A percentile compares a stretch with the other conserved stretches of the same genome.
These are phyloP conservation scores for Solanum peruvianum DNA, from an alignment of 257 asterid species.

Conservation along the genomic window DNA sequence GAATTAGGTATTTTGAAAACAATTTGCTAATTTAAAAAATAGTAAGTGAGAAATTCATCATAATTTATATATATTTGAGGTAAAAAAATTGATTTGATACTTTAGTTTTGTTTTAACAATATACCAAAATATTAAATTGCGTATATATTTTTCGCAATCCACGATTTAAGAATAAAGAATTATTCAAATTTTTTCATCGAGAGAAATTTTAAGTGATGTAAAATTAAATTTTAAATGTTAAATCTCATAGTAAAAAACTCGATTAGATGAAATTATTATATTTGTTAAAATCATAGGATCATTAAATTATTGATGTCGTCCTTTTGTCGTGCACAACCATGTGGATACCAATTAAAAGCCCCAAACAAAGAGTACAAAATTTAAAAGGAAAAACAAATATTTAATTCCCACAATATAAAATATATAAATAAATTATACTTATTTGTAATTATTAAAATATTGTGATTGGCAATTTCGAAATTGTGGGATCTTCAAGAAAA, in stretches of 20 bases:
- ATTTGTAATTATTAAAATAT: neutral
- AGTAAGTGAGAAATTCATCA: too few relatives aligned
- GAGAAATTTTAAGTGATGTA: neutral
- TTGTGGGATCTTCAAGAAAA: neutral
- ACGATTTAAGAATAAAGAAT: neutral
- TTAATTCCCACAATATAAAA: neutral
- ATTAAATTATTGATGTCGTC: neutral
- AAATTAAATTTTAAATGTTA: neutral
- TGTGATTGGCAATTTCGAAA: neutral
- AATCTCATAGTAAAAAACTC: neutral
- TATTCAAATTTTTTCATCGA: neutral
- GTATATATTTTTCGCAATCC: too few relatives aligned
- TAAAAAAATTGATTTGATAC: too few relatives aligned
- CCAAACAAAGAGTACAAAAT: neutral
- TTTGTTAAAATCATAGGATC: neutral
- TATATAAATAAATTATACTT: neutral
- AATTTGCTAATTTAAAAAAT: too few relatives aligned
- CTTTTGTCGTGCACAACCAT: neutral
- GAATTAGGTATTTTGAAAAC: too few relatives aligned
- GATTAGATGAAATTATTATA: neutral
- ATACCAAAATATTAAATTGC: neutral
- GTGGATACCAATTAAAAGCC: neutral
- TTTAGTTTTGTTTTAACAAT: neutral
- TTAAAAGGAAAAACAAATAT: neutral
- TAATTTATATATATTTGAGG: neutral